Conservation (phyloP, 1,284 basidiomycete genomes). For the Puccinia polysora region DNA sequence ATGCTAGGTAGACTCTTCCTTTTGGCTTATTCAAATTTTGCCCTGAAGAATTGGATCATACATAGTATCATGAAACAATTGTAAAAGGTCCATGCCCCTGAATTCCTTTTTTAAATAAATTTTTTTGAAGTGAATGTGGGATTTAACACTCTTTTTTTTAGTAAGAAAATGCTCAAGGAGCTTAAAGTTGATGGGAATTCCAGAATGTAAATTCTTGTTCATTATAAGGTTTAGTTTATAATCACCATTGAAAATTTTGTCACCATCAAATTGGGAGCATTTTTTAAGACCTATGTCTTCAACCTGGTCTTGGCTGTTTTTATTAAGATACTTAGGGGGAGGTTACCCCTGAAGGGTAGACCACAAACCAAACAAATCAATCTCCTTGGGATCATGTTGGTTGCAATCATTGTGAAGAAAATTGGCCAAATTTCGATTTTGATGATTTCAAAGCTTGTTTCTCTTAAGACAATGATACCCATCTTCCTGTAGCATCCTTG, state of each 20-base stretch:
- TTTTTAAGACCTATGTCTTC: constrained; percentile 71
- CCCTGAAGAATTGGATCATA: constrained; percentile 77
- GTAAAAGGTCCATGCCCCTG: constrained; percentile 78
- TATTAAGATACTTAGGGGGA: constrained; percentile 81
- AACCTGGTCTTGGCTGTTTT: constrained; percentile 77
- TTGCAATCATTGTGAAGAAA: too few species aligned
- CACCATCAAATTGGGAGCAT: constrained; percentile 62
- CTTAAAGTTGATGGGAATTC: constrained; percentile 87
- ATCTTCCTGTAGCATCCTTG: too few species aligned
- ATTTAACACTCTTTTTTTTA: constrained; percentile 62
- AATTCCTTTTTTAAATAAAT: constrained; percentile 75
- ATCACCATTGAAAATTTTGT: constrained; percentile 84
- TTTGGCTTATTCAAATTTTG: constrained; percentile 76
- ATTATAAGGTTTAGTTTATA: constrained; percentile 78
- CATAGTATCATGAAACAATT: constrained; percentile 87
- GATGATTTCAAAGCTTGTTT: too few species aligned
- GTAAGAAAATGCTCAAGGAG: constrained; percentile 95
- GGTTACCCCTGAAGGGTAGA: constrained; percentile 78
- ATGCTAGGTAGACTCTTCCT: constrained; percentile 87
- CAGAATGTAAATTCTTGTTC: constrained; percentile 75
- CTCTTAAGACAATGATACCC: too few species aligned
- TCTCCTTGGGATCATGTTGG: too few species aligned
- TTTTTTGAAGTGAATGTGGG: constrained; percentile 88
- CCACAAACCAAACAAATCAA: constrained; percentile 88
- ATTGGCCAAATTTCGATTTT: too few species aligned